Percentiles rank a stretch among this genome's conserved stretches.
phyloP scores from a whole-genome alignment of 208 protist genomes.

The Vickermania ingenoplastis region DNA sequence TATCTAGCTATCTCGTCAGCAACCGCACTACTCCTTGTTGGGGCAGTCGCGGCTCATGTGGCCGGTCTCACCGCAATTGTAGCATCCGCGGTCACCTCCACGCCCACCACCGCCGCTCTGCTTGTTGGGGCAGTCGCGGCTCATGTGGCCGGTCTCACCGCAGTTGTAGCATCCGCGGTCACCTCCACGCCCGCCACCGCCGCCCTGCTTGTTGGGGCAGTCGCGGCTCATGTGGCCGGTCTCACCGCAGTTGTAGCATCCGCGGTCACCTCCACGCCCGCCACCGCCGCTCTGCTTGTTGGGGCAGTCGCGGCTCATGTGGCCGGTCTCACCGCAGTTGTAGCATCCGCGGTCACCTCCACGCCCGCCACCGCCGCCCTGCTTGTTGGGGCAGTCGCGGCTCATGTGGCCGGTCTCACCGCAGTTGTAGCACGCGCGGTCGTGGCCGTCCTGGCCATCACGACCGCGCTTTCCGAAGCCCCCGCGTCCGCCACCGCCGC shows the following conservation, averaged over 20 bases:
- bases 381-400: conserved; percentile 44
- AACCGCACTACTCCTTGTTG: neutral
- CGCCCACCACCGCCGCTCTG: conserved; percentile 12
- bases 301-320: conserved; percentile 40
- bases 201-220: conserved; percentile 49
- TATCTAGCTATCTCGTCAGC: no score
- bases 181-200: conserved; percentile 28
- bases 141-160: conserved; percentile 71
- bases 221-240: conserved; percentile 72
- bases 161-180: conserved; percentile 80
- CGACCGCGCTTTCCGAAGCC: conserved; percentile 11
- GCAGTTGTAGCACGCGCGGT: conserved; percentile 25
- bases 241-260: conserved; percentile 83
- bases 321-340: conserved; percentile 45
- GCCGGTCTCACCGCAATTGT: conserved; percentile 43
- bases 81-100: conserved; percentile 30
- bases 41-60: conserved; percentile 21
- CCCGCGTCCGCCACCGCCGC: conserved; percentile 5
- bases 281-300: conserved; percentile 9
- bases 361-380: conserved; percentile 16
- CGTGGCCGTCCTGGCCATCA: conserved; percentile 7
- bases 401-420: conserved; percentile 39
- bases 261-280: conserved; percentile 27
- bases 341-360: conserved; percentile 32
- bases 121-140: conserved; percentile 71